A percentile compares a stretch with the other conserved stretches of the same genome.
phyloP scores from a whole-genome alignment of 2,329 filamentous ascomycete genomes.

The Apiospora sp. region DNA sequence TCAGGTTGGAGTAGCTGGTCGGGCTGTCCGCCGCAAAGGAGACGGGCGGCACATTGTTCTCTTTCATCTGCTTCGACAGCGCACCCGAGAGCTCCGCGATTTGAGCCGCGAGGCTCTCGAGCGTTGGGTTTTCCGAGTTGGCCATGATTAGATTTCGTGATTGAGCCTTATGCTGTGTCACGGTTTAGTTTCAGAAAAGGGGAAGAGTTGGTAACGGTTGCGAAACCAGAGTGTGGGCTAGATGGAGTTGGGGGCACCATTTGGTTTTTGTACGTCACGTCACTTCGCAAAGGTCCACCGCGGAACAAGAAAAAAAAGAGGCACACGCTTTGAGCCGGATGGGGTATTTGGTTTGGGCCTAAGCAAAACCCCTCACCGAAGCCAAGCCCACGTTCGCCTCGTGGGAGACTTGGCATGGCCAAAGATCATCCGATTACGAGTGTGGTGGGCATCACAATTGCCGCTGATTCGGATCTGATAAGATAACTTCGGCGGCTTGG shows the following conservation, averaged over 20 bases:
- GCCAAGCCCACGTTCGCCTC: background rate
- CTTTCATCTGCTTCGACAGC: slow-evolving; percentile 50
- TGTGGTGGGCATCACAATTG: background rate
- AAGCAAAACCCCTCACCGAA: background rate
- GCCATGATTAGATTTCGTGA: slow-evolving; percentile 36
- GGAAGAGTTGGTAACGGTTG: background rate
- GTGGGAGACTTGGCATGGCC: slow-evolving; percentile 23
- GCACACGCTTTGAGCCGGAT: background rate
- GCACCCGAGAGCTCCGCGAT: slow-evolving; percentile 52
- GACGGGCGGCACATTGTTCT: slow-evolving; percentile 51
- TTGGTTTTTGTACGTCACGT: background rate
- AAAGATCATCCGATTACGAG: background rate
- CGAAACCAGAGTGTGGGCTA: background rate
- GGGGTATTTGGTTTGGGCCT: background rate
- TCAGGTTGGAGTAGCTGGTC: slow-evolving; percentile 50
- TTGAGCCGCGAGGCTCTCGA: slow-evolving; percentile 53
- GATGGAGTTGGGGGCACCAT: background rate
- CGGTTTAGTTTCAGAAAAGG: background rate
- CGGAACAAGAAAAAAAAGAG: background rate
- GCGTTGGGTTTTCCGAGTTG: slow-evolving; percentile 43
- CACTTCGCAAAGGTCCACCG: background rate
- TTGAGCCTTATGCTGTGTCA: background rate
- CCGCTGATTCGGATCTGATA: slow-evolving; percentile 20
- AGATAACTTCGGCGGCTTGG: slow-evolving; percentile 8
- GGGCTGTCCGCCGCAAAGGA: slow-evolving; percentile 54